A percentile compares a stretch with the other conserved stretches of the same genome.
Evolutionary conservation across 1,284 basidiomycete species (phyloP).

Genomic region (Irpex sp.): DNA sequence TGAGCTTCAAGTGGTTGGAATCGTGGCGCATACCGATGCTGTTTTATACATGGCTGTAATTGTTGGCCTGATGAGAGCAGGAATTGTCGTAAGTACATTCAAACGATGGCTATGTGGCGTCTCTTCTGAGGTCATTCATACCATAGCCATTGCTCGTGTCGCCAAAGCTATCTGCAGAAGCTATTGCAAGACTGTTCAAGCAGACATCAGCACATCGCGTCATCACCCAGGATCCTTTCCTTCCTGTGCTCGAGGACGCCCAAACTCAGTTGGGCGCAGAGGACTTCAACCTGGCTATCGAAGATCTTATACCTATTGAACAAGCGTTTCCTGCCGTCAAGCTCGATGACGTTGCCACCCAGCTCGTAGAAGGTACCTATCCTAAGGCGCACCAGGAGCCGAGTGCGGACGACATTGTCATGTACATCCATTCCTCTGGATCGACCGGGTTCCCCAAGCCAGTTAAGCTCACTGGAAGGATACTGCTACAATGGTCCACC

Average conservation of each 20-base stretch:
- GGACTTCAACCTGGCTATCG: slow-evolving; percentile 3
- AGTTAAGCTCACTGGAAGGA: slow-evolving; percentile 11
- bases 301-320: slow-evolving; percentile 8
- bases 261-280: neutral
- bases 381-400: neutral
- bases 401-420: slow-evolving; percentile 2
- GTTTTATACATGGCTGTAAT: slow-evolving; percentile 28
- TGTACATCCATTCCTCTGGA: slow-evolving; percentile 12
- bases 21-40: slow-evolving; percentile 28
- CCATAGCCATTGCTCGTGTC: slow-evolving; percentile 23
- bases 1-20: slow-evolving; percentile 26
- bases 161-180: slow-evolving; percentile 12
- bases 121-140: neutral
- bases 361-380: slow-evolving; percentile 3
- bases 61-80: slow-evolving; percentile 28
- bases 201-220: slow-evolving; percentile 13
- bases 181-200: slow-evolving; percentile 13
- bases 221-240: slow-evolving; percentile 9
- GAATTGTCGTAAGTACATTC: slow-evolving; percentile 19
- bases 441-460: slow-evolving; percentile 19
- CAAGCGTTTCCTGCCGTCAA: slow-evolving; percentile 12
- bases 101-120: neutral
- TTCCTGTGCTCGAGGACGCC: slow-evolving; percentile 1
- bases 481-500: slow-evolving; percentile 4
- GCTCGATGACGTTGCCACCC: neutral